Percentiles rank a stretch among this genome's conserved stretches.
Evolutionary conservation across 2,329 filamentous ascomycete species (phyloP).

Genomic region (Whalleya microplaca): DNA sequence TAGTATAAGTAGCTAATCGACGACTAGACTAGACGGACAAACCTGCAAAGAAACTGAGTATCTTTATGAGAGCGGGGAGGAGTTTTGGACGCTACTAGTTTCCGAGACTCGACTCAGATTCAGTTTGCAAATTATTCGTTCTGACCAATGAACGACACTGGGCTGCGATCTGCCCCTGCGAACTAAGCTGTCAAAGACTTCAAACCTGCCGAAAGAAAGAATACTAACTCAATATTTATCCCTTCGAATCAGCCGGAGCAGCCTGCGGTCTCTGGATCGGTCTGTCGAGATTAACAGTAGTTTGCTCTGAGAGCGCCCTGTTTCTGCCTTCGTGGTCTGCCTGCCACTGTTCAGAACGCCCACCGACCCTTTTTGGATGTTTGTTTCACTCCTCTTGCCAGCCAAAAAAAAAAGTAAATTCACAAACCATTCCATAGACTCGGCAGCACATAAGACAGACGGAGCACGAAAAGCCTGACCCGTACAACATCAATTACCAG

Average conservation of each 20-base stretch:
- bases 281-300: conserved; percentile 28
- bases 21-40: conserved; percentile 16
- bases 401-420: conserved; percentile 27
- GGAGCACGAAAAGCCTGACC: conserved; percentile 20
- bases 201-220: conserved; percentile 33
- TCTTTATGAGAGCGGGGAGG: conserved; percentile 31
- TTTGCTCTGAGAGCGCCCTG: conserved; percentile 23
- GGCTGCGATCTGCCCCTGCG: conserved; percentile 30
- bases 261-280: conserved; percentile 29
- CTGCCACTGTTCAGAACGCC: conserved; percentile 20
- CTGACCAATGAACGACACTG: conserved; percentile 35
- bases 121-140: conserved; percentile 36
- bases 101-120: conserved; percentile 42
- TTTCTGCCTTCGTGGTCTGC: conserved; percentile 22
- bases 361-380: conserved; percentile 17
- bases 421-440: conserved; percentile 27
- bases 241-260: conserved; percentile 26
- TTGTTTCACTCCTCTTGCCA: conserved; percentile 34
- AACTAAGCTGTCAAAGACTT: conserved; percentile 36
- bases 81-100: conserved; percentile 36
- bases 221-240: conserved; percentile 38
- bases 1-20: conserved; percentile 18
- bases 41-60: conserved; percentile 16
- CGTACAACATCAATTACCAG: conserved; percentile 18
- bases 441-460: conserved; percentile 34